Evolutionary conservation across 345 rosid species (phyloP), one percentile per base, ranked within the genome.

Genomic region (Eucalyptus cloeziana): DNA sequence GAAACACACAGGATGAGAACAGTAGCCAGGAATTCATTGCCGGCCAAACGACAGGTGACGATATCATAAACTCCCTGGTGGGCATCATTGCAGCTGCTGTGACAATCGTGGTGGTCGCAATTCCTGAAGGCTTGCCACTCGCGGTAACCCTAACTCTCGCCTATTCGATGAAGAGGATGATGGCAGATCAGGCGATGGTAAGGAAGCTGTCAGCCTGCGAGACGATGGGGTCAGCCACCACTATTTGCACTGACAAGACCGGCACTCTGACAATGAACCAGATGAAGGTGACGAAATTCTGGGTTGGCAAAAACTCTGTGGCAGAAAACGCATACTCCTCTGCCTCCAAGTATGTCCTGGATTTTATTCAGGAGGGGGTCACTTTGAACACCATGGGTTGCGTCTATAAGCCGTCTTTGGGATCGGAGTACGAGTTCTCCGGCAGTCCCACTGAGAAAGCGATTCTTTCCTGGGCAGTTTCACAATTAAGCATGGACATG

Each of bases 181-280:
- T 95, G 97, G 90, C 88, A 8, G 97, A 94, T 93, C 93, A 95
- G 83, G 98, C 98, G 4, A 95, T 95, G 98, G 99, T 96, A n/a
- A 92, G 97, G 67, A 95, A 95, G 93, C 94, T 95, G 6, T 89
- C 96, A 0, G 96, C 99, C 6, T 97, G 98, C 43, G 98, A 97
- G 89, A 96, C 98, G 1, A 96, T 97, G 96, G 97, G 98, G 22
- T 97, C 97, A 3, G 97, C 98, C 4, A 95, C 97, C 12, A 92
- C 93, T 16, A 94, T 97, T 2, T 96, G 98, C 86, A 97, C 97
- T 0, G 96, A 96, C 67, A 96, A 95, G 93, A 96, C 98, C 9
- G 98, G 98, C 37, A 95, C 97, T 37, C 94, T 97, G 16, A 97
- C 99, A 44, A 89, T 92, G 87, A 95, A 95, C 91, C 93, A 83